phyloP scores from a whole-genome alignment of 371 early-diverging fungal species.

The Mucor circinelloides region DNA sequence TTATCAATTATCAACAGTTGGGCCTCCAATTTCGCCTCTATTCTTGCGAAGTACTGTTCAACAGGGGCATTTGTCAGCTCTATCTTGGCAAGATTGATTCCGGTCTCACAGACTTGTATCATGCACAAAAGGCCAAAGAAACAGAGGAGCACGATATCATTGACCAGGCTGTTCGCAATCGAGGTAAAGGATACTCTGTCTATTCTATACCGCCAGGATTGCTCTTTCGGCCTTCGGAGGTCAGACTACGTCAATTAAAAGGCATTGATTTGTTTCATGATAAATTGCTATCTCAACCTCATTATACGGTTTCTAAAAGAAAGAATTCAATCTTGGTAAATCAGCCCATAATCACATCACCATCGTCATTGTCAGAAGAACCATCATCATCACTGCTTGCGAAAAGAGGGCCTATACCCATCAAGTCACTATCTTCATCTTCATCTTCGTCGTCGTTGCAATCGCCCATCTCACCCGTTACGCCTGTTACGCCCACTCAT shows the following conservation, averaged over 20 bases:
- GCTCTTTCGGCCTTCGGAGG: conserved; percentile 81
- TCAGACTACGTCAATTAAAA: conserved; percentile 50
- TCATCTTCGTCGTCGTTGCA: neutral
- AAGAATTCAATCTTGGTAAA: conserved; percentile 5
- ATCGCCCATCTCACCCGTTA: neutral
- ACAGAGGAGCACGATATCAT: conserved; percentile 74
- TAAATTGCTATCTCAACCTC: neutral
- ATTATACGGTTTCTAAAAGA: neutral
- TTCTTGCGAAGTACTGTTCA: conserved; percentile 88
- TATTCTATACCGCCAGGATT: conserved; percentile 77
- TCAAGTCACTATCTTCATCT: neutral
- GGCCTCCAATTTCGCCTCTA: conserved; percentile 87
- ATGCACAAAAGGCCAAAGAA: conserved; percentile 68
- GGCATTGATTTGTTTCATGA: conserved; percentile 30
- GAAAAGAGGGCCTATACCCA: neutral
- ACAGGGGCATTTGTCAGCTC: conserved; percentile 83
- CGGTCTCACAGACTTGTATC: conserved; percentile 73
- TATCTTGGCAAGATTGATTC: conserved; percentile 72
- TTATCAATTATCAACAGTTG: conserved; percentile 93
- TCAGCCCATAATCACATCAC: neutral
- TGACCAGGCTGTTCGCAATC: conserved; percentile 69
- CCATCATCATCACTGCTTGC: neutral
- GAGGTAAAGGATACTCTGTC: conserved; percentile 75
- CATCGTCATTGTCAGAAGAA: neutral
- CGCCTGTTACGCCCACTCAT: neutral